These are phyloP conservation scores for Cutaneotrichosporon daszewskae DNA, from an alignment of 1,284 basidiomycete genomes.

Conservation along the genomic window DNA sequence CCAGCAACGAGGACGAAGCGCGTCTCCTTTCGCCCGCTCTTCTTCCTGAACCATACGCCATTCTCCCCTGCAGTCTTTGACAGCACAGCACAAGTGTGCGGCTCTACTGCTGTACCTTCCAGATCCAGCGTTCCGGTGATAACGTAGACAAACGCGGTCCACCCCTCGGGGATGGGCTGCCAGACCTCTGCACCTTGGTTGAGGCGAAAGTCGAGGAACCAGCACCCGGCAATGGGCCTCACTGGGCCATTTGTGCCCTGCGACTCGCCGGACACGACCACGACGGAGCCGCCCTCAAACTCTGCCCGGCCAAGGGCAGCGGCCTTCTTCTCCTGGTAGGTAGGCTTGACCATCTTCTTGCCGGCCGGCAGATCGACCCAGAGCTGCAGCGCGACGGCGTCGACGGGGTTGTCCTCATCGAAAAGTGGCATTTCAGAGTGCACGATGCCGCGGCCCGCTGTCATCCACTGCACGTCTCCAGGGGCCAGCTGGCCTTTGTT, in stretches of 20 bases:
- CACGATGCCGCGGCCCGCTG: conserved; percentile 62
- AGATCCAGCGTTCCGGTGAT: neutral
- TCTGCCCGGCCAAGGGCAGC: too few species aligned
- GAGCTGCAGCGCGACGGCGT: conserved; percentile 69
- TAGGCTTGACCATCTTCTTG: conserved; percentile 67
- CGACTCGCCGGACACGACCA: conserved; percentile 79
- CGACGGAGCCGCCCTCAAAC: too few species aligned
- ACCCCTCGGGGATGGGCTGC: conserved; percentile 74
- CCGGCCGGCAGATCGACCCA: conserved; percentile 88
- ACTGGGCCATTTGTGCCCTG: too few species aligned
- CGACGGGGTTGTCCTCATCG: neutral
- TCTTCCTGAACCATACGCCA: conserved; percentile 35
- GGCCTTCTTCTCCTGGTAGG: conserved; percentile 50
- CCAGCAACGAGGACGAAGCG: conserved; percentile 75
- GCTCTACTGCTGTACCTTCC: conserved; percentile 48
- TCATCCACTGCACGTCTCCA: conserved; percentile 95
- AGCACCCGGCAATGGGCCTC: too few species aligned
- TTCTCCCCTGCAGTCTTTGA: conserved; percentile 31
- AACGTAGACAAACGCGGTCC: conserved; percentile 77
- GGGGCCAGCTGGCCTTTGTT: conserved; percentile 70
- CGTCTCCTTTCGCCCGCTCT: neutral
- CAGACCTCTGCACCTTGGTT: conserved; percentile 61
- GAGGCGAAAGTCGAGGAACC: conserved; percentile 81
- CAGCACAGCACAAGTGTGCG: conserved; percentile 66
- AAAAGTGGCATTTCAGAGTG: conserved; percentile 80